Evolutionary conservation across 768 basidiomycete genomes (phyloP).

Genomic region (Pholiota microspora): DNA sequence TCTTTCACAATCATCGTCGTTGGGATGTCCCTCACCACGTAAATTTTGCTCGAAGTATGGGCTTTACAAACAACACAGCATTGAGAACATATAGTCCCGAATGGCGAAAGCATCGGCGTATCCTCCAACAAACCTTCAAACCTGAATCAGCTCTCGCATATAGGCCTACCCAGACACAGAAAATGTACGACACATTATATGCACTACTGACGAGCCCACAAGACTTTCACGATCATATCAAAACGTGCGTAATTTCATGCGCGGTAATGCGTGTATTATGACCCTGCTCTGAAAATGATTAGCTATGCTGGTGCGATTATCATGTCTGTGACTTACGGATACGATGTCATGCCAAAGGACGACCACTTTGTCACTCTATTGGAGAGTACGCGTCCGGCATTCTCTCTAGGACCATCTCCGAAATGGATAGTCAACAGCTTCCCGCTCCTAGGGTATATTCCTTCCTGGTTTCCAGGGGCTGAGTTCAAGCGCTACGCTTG

Average conservation of each 20-base stretch:
- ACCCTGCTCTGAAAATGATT: conserved; percentile 7
- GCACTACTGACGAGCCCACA: conserved; percentile 20
- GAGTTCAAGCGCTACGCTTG: conserved; percentile 1
- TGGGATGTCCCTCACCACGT: too few relatives aligned
- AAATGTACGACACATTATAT: conserved; percentile 27
- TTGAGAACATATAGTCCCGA: conserved; percentile 24
- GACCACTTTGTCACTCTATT: conserved; percentile 24
- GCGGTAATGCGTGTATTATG: too few relatives aligned
- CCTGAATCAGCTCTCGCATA: conserved; percentile 24
- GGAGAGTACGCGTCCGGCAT: conserved; percentile 22
- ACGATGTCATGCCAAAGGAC: conserved; percentile 14
- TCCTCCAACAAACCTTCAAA: conserved; percentile 35
- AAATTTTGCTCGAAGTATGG: background rate
- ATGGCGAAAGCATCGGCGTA: conserved; percentile 35
- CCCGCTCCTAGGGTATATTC: conserved; percentile 16
- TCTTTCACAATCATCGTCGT: background rate
- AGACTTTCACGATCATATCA: conserved; percentile 12
- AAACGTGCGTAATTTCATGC: conserved; percentile 6
- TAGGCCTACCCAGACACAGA: conserved; percentile 24
- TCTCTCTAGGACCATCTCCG: conserved; percentile 10
- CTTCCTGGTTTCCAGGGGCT: conserved; percentile 20
- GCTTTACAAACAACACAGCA: background rate
- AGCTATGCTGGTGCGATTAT: conserved; percentile 9
- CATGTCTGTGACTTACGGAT: conserved; percentile 18
- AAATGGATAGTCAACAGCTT: conserved; percentile 11